phyloP scores from a whole-genome alignment of 2,329 filamentous ascomycete genomes.

The Capronia americana region DNA sequence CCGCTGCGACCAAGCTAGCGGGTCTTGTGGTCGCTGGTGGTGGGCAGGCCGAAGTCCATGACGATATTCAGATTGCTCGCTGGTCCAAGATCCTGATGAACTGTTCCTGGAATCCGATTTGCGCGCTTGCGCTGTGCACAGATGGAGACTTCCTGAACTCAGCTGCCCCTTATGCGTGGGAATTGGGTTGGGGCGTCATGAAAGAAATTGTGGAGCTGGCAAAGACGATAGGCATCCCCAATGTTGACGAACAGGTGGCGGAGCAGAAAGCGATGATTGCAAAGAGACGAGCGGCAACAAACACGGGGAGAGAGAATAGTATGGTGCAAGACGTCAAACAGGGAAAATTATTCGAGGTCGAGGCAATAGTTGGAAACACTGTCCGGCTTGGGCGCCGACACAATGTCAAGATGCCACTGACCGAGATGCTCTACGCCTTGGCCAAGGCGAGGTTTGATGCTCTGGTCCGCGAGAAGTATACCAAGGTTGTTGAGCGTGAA shows the following conservation, averaged over 20 bases:
- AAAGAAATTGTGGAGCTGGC: conserved; percentile 51
- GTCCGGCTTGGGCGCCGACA: conserved; percentile 56
- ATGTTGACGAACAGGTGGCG: conserved; percentile 52
- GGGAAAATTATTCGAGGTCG: conserved; percentile 63
- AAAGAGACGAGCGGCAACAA: conserved; percentile 46
- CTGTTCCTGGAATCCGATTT: conserved; percentile 60
- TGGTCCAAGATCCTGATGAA: conserved; percentile 56
- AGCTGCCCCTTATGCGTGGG: conserved; percentile 43
- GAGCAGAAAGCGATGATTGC: conserved; percentile 52
- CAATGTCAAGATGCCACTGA: conserved; percentile 50
- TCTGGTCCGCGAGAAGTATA: conserved; percentile 22
- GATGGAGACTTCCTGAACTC: conserved; percentile 58
- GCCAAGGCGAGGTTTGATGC: conserved; percentile 40
- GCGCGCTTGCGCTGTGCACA: conserved; percentile 58
- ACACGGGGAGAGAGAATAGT: conserved; percentile 51
- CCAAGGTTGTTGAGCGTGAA: not conserved
- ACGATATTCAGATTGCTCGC: conserved; percentile 41
- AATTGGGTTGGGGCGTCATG: conserved; percentile 61
- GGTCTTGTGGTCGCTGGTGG: conserved; percentile 54
- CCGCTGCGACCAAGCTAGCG: conserved; percentile 47
- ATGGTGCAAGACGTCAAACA: conserved; percentile 59
- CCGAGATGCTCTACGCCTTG: conserved; percentile 41
- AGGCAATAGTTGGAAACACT: conserved; percentile 64
- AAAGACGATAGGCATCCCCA: conserved; percentile 50
- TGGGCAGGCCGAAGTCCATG: conserved; percentile 54